Percentiles rank a stretch among this genome's conserved stretches.
Evolutionary conservation across 2,329 filamentous ascomycete genomes (phyloP).

Genomic region (Magnaporthales sp.): DNA sequence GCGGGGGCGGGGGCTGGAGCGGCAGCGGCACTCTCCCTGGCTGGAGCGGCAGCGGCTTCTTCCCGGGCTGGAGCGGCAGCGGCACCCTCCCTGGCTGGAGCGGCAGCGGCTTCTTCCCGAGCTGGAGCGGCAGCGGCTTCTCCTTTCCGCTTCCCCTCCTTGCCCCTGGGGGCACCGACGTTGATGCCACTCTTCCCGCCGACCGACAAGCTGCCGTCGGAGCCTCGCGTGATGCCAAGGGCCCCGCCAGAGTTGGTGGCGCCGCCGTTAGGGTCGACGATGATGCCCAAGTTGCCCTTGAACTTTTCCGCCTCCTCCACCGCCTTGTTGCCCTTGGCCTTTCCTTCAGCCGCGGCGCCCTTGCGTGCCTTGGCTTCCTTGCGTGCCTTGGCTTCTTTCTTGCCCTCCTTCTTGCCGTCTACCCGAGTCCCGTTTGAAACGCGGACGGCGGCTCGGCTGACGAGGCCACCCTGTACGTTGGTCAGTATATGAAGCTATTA

Average conservation of each 20-base stretch:
- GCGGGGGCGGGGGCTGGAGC: no score
- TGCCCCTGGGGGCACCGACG: conserved; percentile 5
- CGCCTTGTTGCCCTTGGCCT: conserved; percentile 30
- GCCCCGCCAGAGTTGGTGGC: conserved; percentile 13
- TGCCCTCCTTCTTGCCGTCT: not conserved
- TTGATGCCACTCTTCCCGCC: conserved; percentile 14
- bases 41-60: not conserved
- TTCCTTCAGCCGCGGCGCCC: conserved; percentile 29
- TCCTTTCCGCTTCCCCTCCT: no score
- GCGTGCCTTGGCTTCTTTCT: conserved; percentile 17
- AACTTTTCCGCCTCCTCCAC: conserved; percentile 8
- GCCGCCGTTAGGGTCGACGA: conserved; percentile 8
- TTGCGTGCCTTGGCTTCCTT: no score
- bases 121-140: not conserved
- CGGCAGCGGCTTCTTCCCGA: not conserved
- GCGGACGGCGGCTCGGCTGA: conserved; percentile 4
- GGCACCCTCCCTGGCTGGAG: not conserved
- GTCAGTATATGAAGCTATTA: not conserved
- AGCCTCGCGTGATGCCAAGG: conserved; percentile 14
- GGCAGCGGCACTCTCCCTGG: not conserved
- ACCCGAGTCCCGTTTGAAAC: no score
- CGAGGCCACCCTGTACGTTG: conserved; percentile 2
- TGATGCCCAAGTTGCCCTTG: conserved; percentile 13
- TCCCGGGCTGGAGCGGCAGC: not conserved
- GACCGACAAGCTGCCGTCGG: conserved; percentile 13